These are phyloP conservation scores for Alternaria infectoria DNA, from an alignment of 2,329 filamentous ascomycete species.

Conservation along the genomic window DNA sequence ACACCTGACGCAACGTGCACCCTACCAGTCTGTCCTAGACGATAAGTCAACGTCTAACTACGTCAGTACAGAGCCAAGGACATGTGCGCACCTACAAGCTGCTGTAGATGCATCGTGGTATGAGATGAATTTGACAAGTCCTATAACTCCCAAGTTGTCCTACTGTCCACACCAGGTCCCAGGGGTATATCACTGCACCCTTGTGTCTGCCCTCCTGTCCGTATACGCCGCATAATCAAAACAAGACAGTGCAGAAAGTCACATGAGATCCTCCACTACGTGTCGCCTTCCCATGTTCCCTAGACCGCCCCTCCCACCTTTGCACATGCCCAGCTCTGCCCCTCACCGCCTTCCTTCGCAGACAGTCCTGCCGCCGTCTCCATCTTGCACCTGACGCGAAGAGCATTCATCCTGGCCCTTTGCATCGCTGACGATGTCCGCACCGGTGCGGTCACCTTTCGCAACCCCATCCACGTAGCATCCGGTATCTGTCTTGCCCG, in stretches of 20 bases:
- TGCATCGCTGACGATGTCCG: slow-evolving; percentile 35
- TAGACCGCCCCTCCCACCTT: slow-evolving; percentile 13
- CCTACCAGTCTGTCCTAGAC: background rate
- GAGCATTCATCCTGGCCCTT: slow-evolving; percentile 39
- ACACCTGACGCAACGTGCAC: background rate
- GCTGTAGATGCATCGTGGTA: background rate
- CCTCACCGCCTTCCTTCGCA: slow-evolving; percentile 8
- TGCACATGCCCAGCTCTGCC: slow-evolving; percentile 33
- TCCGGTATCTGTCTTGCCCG: slow-evolving; percentile 24
- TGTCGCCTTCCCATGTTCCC: background rate
- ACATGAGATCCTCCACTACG: background rate
- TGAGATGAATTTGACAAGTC: slow-evolving; percentile 2
- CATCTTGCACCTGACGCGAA: slow-evolving; percentile 34
- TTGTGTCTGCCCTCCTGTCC: slow-evolving; percentile 1
- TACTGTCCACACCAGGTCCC: slow-evolving; percentile 10
- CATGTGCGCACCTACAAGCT: background rate
- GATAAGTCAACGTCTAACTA: background rate
- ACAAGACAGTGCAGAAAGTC: background rate
- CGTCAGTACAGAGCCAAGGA: background rate
- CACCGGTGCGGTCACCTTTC: slow-evolving; percentile 33
- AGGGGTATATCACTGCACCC: slow-evolving; percentile 16
- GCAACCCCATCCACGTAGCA: slow-evolving; percentile 30
- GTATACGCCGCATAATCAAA: slow-evolving; percentile 27
- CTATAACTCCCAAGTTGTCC: slow-evolving; percentile 8
- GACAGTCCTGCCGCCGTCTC: slow-evolving; percentile 29